Evolutionary conservation across 108 stramenopile genomes (phyloP).

Genomic region (Skeletonema grethae): DNA sequence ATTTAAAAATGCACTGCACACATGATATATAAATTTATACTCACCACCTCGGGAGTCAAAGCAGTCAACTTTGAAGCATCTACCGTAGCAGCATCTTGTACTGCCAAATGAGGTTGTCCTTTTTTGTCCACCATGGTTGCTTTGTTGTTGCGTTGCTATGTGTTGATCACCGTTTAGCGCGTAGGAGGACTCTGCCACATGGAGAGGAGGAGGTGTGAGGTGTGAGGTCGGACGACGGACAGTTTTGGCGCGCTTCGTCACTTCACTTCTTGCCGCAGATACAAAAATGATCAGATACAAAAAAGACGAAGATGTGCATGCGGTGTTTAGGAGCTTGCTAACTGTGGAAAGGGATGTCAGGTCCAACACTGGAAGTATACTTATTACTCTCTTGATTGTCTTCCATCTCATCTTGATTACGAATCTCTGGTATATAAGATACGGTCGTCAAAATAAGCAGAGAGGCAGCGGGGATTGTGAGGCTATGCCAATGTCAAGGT

Average conservation of each 20-base stretch:
- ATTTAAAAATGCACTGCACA: conserved; percentile 5
- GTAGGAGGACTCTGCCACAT: not conserved
- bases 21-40: conserved; percentile 32
- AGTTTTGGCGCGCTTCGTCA: not conserved
- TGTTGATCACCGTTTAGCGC: not conserved
- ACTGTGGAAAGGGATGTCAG: too few relatives aligned
- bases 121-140: conserved; percentile 25
- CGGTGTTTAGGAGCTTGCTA: too few relatives aligned
- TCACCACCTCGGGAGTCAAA: conserved; percentile 87
- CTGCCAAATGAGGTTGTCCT: conserved; percentile 71
- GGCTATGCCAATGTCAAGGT: too few relatives aligned
- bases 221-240: not conserved
- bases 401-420: too few relatives aligned
- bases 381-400: too few relatives aligned
- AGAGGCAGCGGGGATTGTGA: too few relatives aligned
- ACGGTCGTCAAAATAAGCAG: too few relatives aligned
- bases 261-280: not conserved
- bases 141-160: not conserved
- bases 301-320: too few relatives aligned
- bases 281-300: not conserved
- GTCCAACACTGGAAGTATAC: too few relatives aligned
- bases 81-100: conserved; percentile 78
- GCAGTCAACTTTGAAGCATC: conserved; percentile 83
- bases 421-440: too few relatives aligned
- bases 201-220: not conserved